A percentile compares a stretch with the other conserved stretches of the same genome.
These are phyloP conservation scores for Monosporozyma aerobia DNA, from an alignment of 805 yeast species.

Conservation along the genomic window DNA sequence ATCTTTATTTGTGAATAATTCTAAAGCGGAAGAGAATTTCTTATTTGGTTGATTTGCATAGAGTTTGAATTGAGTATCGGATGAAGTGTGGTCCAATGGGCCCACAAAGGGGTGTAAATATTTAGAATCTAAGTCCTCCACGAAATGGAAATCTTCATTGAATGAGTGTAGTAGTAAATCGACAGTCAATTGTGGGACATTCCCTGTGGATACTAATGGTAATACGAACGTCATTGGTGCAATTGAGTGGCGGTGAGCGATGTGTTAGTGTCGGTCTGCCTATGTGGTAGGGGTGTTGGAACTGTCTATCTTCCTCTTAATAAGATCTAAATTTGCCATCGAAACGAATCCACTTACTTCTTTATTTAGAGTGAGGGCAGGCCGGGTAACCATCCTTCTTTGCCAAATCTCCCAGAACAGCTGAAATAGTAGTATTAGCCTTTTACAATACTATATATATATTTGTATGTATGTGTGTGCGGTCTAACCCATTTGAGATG, in stretches of 20 bases:
- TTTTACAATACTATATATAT: too few species aligned
- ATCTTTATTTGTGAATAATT: slow-evolving; percentile 42
- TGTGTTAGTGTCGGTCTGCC: background rate
- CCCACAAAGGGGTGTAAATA: slow-evolving; percentile 76
- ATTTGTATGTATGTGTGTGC: too few species aligned
- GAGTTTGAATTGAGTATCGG: slow-evolving; percentile 2
- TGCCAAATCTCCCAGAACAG: too few species aligned
- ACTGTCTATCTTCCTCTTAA: too few species aligned
- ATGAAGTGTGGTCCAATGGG: slow-evolving; percentile 48
- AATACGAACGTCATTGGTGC: slow-evolving; percentile 38
- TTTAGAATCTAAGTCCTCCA: slow-evolving; percentile 49
- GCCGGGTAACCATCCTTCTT: background rate
- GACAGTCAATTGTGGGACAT: slow-evolving; percentile 73
- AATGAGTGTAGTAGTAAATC: slow-evolving; percentile 58
- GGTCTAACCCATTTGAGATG: too few species aligned
- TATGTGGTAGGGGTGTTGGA: too few species aligned
- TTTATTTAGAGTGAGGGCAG: background rate
- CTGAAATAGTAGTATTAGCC: too few species aligned
- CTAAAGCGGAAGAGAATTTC: slow-evolving; percentile 52
- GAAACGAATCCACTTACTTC: too few species aligned
- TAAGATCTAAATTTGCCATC: too few species aligned
- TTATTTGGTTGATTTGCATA: slow-evolving; percentile 2
- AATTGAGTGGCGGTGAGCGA: background rate
- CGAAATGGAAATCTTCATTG: slow-evolving; percentile 34
- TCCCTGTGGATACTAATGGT: slow-evolving; percentile 81